Evolutionary conservation across 2,329 filamentous ascomycete genomes (phyloP).

Genomic region (Beauveria rudraprayagi): DNA sequence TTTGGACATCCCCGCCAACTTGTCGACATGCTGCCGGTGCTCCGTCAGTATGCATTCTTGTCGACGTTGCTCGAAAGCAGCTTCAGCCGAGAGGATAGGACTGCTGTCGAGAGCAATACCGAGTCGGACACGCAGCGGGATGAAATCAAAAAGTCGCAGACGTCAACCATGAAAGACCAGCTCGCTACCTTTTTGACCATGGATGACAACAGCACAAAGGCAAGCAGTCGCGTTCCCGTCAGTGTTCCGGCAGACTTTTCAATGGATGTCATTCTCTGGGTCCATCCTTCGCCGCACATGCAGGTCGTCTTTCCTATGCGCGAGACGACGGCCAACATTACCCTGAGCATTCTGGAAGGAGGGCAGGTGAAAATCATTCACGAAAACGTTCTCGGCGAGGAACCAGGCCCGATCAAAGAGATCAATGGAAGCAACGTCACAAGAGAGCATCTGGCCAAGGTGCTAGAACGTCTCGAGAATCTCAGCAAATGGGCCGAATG

Average conservation of each 20-base stretch:
- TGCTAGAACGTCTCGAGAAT: conserved; percentile 43
- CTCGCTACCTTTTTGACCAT: conserved; percentile 24
- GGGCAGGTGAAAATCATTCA: conserved; percentile 50
- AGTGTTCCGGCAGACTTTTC: conserved; percentile 18
- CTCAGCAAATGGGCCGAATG: conserved; percentile 47
- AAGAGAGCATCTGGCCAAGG: conserved; percentile 34
- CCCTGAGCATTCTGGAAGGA: conserved; percentile 51
- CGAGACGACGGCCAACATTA: conserved; percentile 41
- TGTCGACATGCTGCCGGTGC: conserved; percentile 60
- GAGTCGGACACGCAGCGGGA: conserved; percentile 9
- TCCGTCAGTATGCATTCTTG: conserved; percentile 69
- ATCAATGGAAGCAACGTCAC: conserved; percentile 19
- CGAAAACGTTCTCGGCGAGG: conserved; percentile 39
- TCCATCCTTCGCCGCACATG: conserved; percentile 40
- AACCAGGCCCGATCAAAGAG: conserved; percentile 25
- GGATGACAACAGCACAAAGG: neutral
- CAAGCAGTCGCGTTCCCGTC: neutral
- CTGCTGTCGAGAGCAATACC: conserved; percentile 13
- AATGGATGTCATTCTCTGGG: conserved; percentile 46
- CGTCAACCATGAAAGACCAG: conserved; percentile 24
- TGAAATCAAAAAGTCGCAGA: conserved; percentile 11
- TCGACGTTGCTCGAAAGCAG: conserved; percentile 55
- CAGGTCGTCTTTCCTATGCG: conserved; percentile 48
- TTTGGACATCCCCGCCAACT: conserved; percentile 75
- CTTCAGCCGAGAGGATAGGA: conserved; percentile 36